Base-by-base conservation (phyloP, 1,284 basidiomycete species). In the Leucoagaricus sp. region DNA sequence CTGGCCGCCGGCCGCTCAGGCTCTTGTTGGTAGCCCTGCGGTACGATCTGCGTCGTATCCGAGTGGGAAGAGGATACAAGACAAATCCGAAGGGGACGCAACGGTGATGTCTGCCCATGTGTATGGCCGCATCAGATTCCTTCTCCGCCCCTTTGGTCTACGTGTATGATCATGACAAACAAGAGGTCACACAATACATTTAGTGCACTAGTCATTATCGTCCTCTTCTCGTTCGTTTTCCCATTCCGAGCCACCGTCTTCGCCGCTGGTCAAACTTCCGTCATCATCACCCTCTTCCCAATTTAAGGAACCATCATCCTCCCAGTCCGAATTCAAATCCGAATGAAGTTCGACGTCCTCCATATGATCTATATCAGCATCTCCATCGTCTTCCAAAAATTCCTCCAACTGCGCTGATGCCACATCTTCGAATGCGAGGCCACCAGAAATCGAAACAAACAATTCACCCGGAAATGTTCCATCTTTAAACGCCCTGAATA, bases 21-120 rank as follows among this genome's bases (percentile, higher is more conserved):
- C 40, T 41, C 17, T 2, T 12, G 40, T 23, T 41, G 36, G 19
- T 19, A 19, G 12, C 34, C 42, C 26, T 28, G 33, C n/a, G 7
- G 42, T 26, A 19, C 19, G 17, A 10, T 8, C 25, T 19, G 23
- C 42, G 34, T 23, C 9, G 31, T 38, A 34, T 44, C 33, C 29
- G 19, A 19, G 36, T 41, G 28, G 33, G 44, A 47, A 19, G 36
- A 23, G 21, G 19, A 19, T 7, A 34, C 3, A 49, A 33, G 33
- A 38, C 13, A 2, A 15, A 49, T 40, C 29, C 38, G 46, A 41
- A n/a, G 19, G 13, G 46, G 23, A 41, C 33, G 36, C 53, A 25
- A 17, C 53, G 53, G 45, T 15, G 44, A 46, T 38, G 21, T 46
- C 42, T 53, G 42, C 8, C 51, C 51, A 42, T 53, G 15, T 19